Base-by-base conservation (phyloP, 305 asterid species). In the Plantago coronopus region DNA sequence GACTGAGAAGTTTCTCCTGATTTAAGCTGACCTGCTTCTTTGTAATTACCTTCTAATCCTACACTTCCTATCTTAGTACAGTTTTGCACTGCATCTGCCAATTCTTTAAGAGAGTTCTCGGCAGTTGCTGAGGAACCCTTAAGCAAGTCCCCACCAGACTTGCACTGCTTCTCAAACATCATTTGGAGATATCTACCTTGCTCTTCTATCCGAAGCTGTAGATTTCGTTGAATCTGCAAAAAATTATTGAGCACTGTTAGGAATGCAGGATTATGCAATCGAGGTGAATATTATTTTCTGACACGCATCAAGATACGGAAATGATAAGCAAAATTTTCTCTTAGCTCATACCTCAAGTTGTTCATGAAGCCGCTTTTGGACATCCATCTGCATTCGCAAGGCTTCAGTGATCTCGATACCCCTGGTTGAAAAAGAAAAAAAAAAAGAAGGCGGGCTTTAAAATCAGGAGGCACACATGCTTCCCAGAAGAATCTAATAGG, bases 301-400 rank as follows among this genome's bases (percentile, higher is more conserved):
- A 1, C 23, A 25, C 31, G 23, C 62, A 57, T 62, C 18, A 47
- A n/a, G 12, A 21, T n/a, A 27, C 10, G 22, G 37, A 29, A 29
- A 29, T 29, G 37, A 29, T 29, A 40, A 25, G 54, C 64, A 66
- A 10, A 54, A 43, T 58, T 68, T 43, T 56, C 37, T 27, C 49
- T 45, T 54, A 70, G 19, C 43, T 45, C 65, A 57, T 79, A 88
- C 96, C 96, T 91, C 98, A 66, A 91, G 96, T 70, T 91, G 98
- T 75, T 91, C 98, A 17, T 91, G 98, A 60, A 91, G 95, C 76
- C 80, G 83, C 77, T 91, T 91, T 80, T 91, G 98, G 49, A 91
- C 98, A 70, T 91, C 98, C 93, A 91, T 84, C 76, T 91, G 98
- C 78, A 91, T 38, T 59, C 93, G 77, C 66, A 91, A 74, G 20